These are phyloP conservation scores for Acacia concinna DNA, from an alignment of 331 rosid genomes.

Conservation along the genomic window DNA sequence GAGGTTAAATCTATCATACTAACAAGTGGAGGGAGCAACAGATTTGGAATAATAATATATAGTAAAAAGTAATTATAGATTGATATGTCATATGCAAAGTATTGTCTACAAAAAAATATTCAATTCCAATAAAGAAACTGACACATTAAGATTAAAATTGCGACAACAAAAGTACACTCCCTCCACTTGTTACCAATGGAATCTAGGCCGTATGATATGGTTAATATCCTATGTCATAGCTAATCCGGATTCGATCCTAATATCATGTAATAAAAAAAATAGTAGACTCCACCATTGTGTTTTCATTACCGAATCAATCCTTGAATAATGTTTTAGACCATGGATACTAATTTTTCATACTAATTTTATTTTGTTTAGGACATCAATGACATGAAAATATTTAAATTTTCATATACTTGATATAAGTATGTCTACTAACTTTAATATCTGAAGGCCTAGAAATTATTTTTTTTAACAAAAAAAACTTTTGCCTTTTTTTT, in stretches of 20 bases:
- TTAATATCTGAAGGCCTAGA: too few species aligned
- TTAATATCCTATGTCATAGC: too few species aligned
- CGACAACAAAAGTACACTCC: background rate
- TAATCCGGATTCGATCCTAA: too few species aligned
- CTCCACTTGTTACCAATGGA: too few species aligned
- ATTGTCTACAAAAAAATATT: background rate
- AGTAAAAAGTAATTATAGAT: too few species aligned
- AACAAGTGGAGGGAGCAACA: too few species aligned
- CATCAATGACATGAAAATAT: background rate
- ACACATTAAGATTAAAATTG: background rate
- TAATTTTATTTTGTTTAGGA: background rate
- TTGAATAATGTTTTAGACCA: background rate
- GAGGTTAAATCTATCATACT: too few species aligned
- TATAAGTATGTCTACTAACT: background rate
- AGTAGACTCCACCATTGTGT: too few species aligned
- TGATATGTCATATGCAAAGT: background rate
- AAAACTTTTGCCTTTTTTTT: background rate
- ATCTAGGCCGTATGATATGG: too few species aligned
- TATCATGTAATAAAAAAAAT: too few species aligned
- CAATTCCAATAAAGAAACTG: background rate
- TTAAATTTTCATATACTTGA: background rate
- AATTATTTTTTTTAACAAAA: too few species aligned
- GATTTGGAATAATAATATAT: background rate
- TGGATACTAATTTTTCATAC: background rate
- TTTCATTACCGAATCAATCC: background rate